These are phyloP conservation scores for Trichoderma semiorbis DNA, from an alignment of 2,329 filamentous ascomycete genomes.

Conservation along the genomic window DNA sequence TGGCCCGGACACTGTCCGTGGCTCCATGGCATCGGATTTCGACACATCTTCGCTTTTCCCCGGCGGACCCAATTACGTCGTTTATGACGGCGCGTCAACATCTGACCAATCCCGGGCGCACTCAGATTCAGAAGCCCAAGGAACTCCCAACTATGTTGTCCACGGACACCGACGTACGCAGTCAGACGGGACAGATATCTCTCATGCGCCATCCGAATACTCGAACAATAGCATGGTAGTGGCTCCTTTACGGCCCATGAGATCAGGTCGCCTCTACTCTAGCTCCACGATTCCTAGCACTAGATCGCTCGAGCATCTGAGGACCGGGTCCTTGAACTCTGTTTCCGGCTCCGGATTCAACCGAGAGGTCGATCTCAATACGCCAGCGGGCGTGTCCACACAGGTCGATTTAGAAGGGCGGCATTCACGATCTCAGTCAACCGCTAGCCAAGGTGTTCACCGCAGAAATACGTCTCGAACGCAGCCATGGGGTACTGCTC, in stretches of 20 bases:
- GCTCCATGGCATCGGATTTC: constrained; percentile 29
- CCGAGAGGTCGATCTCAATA: constrained; percentile 40
- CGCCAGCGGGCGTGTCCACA: neutral
- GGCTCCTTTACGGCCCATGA: constrained; percentile 46
- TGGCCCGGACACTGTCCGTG: neutral
- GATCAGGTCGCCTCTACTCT: constrained; percentile 30
- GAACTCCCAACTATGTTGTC: constrained; percentile 51
- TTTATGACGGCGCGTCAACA: constrained; percentile 51
- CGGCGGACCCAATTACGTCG: constrained; percentile 48
- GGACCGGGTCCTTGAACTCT: constrained; percentile 53
- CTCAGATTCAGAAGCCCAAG: constrained; percentile 38
- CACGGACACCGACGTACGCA: constrained; percentile 46
- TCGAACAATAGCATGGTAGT: constrained; percentile 61
- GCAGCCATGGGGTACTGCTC: constrained; percentile 62
- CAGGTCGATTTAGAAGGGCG: constrained; percentile 26
- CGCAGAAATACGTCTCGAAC: constrained; percentile 19
- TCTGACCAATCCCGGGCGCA: constrained; percentile 35
- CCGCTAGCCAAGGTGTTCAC: neutral
- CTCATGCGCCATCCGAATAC: constrained; percentile 42
- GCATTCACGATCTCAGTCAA: constrained; percentile 17
- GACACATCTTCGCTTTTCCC: constrained; percentile 43
- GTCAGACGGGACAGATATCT: constrained; percentile 36
- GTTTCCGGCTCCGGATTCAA: constrained; percentile 50
- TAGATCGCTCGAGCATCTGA: constrained; percentile 51
- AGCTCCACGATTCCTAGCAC: constrained; percentile 50